These are phyloP conservation scores for Diplodia mutila DNA, from an alignment of 2,329 filamentous ascomycete species.

Conservation along the genomic window DNA sequence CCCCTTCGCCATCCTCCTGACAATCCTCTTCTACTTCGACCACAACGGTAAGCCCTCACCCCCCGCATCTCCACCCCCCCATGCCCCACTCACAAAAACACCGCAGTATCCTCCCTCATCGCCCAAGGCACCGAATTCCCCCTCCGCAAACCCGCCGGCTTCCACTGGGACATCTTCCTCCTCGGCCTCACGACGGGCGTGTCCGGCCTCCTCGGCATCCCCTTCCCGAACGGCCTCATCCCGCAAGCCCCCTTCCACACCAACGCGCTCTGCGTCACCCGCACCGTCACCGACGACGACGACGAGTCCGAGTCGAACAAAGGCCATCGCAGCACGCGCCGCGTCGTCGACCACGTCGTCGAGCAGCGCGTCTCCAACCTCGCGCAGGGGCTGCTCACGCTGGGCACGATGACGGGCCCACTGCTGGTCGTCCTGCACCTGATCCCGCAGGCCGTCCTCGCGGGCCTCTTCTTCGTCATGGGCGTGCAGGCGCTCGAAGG, in stretches of 20 bases:
- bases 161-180: slow-evolving; percentile 65
- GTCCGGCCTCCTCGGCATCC: slow-evolving; percentile 59
- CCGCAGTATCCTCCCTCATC: slow-evolving; percentile 54
- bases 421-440: slow-evolving; percentile 57
- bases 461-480: slow-evolving; percentile 63
- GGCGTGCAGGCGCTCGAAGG: slow-evolving; percentile 57
- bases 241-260: slow-evolving; percentile 65
- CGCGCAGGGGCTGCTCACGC: slow-evolving; percentile 57
- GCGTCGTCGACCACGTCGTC: slow-evolving; percentile 54
- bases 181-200: slow-evolving; percentile 61
- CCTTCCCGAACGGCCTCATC: slow-evolving; percentile 62
- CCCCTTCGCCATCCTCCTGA: slow-evolving; percentile 83
- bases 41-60: slow-evolving; percentile 59
- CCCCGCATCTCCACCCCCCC: not conserved
- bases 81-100: slow-evolving; percentile 28
- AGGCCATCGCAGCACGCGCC: slow-evolving; percentile 48
- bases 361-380: slow-evolving; percentile 63
- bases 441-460: slow-evolving; percentile 59
- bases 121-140: slow-evolving; percentile 61
- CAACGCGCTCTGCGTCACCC: slow-evolving; percentile 52
- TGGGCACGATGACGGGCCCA: slow-evolving; percentile 62
- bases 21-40: slow-evolving; percentile 86
- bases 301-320: slow-evolving; percentile 48
- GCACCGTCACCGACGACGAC: slow-evolving; percentile 41
- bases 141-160: slow-evolving; percentile 61